Conservation (phyloP, 768 basidiomycete genomes). For the Tulasnella calospora region DNA sequence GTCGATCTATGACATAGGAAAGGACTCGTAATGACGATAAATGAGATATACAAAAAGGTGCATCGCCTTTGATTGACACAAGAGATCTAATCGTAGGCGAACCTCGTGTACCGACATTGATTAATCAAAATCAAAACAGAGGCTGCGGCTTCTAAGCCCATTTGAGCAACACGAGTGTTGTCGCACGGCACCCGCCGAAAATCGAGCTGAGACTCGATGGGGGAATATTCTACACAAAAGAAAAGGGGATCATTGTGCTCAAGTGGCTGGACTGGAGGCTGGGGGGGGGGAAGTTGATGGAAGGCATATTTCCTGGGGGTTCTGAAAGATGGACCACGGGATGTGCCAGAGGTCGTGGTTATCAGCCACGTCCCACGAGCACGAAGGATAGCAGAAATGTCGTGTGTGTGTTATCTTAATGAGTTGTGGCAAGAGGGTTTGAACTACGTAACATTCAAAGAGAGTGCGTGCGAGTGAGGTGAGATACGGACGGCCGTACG, state of each 20-base stretch:
- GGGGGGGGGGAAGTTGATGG: neutral
- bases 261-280: neutral
- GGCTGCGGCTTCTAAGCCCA: conserved; percentile 1
- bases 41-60: neutral
- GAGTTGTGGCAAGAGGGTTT: neutral
- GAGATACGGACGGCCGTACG: conserved; percentile 11
- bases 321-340: conserved; percentile 1
- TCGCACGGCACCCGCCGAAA: neutral
- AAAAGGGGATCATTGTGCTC: neutral
- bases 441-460: conserved; percentile 4
- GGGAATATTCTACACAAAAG: neutral
- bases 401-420: conserved; percentile 4
- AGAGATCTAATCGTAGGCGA: neutral
- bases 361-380: conserved; percentile 10
- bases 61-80: conserved; percentile 1
- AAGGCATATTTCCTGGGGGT: neutral
- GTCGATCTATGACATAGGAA: neutral
- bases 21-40: neutral
- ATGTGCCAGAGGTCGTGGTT: conserved; percentile 6
- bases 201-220: neutral
- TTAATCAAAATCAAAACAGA: neutral
- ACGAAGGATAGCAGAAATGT: conserved; percentile 14
- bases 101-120: neutral
- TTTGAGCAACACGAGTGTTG: neutral
- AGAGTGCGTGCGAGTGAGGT: conserved; percentile 9